Base-by-base conservation (phyloP, 306 rosid species). In the Castanea sativa region DNA sequence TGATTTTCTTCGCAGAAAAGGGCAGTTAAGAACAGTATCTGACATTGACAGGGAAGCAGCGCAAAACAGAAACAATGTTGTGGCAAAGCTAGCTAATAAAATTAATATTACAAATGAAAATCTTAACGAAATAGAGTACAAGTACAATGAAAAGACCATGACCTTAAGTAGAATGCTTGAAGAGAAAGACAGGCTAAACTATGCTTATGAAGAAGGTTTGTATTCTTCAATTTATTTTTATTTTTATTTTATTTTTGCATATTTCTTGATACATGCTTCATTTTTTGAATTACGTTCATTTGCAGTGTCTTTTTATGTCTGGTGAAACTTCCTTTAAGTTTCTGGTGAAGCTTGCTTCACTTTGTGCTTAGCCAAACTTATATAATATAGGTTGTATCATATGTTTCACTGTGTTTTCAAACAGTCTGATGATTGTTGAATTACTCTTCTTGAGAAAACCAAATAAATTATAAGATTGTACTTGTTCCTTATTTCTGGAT, bases 111-210 rank as follows among this genome's bases (percentile, higher is more conserved):
- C 93, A 1, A 95, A 85, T 73, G 92, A 93, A 77, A 89, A 79
- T 79, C 86, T 95, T 21, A 86, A 82, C 80, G 81, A 89, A 71
- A 81, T 91, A 67, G 83, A 86, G 55, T 90, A 86, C 83, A 89
- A 86, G 69, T 93, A 81, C 88, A 95, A 93, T 55, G 92, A 89
- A 81, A 90, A 85, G 81, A 87, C 89, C 11, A 72, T 93, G 97
- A 90, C 97, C 73, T 82, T 93, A 78, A 89, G 91, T 78, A 91
- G 97, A 84, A 89, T 91, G 91, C 93, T 91, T 65, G 94, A 84
- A 56, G 97, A 91, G 79, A 95, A 91, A 79, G 98, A 95, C 78
- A 84, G 56, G 84, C 91, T 95, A 29, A 96, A 93, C 76, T 75
- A 57, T 71, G 91, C 84, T 38, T 95, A 91, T 88, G 81, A 78